Base-by-base conservation (phyloP, 23 red algal genomes). In the Cyanidioschyzon merolae region DNA sequence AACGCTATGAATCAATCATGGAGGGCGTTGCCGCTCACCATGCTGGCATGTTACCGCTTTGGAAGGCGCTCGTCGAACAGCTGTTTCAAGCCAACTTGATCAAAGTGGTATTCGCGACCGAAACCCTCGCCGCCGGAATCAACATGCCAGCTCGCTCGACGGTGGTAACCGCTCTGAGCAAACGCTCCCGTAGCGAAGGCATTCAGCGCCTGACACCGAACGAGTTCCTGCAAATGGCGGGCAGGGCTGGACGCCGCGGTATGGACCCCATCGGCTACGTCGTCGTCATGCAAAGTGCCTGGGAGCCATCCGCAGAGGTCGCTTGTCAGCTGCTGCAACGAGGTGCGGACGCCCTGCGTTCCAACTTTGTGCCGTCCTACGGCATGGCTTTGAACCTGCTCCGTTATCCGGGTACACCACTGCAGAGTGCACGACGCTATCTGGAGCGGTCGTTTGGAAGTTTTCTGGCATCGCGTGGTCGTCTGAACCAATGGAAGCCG, bases 51-150 rank as follows among this genome's bases (percentile, higher is more conserved):
- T 83, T 97, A 51, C 93, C 93, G 29, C 57, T 97, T 24, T 97
- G 93, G 93, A 97, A 97, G 59, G 35, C 80, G 59, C 83, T 87
- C n/a, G 67, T 90, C 30, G 93, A 97, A 80, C 83, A 88, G 45
- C 77, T 97, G 40, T 97, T 97, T 71, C 88, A 91, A 59, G 93
- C 84, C 58, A 88, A 88, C 34, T 82, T 97, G 50, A 84, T 97
- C 45, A 97, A 97, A 45, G 88, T 90, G 25, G 87, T 97, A 17
- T 97, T 91, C 86, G 93, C 93, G 15, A 97, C 93, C 58, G 93
- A 97, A 54, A 97, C 93, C 25, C 78, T 97, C 0, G 93, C 93
- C 31, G 93, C 93, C 39, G 93, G 93, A 21, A 97, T 97, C 38
- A 97, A 97, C 75, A 97, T 97, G 93, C 93, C 93, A 2, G 68